phyloP scores from a whole-genome alignment of 176 grass and related monocot species.

The Avena sativa region DNA sequence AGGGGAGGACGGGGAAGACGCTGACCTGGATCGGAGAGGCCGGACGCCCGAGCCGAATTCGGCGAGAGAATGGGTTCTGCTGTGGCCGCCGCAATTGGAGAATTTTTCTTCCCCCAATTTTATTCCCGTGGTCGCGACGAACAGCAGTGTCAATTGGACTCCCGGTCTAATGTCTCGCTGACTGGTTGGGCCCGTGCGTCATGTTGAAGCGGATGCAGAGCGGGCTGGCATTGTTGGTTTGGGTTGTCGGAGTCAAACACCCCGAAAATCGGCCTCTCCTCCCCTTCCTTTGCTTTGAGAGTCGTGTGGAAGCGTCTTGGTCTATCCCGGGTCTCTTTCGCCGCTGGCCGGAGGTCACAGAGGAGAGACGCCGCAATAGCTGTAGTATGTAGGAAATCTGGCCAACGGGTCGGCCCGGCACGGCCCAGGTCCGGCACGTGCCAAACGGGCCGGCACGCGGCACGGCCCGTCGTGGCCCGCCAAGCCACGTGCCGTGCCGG shows the following conservation, averaged over 20 bases:
- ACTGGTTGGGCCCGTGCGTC: not conserved
- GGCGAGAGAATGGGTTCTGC: not conserved
- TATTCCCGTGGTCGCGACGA: conserved; percentile 40
- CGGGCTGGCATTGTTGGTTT: not conserved
- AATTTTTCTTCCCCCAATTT: conserved; percentile 30
- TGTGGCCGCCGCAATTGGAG: conserved; percentile 37
- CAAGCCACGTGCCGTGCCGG: too few relatives aligned
- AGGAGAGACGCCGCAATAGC: too few relatives aligned
- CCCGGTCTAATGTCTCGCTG: not conserved
- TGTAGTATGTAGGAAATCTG: too few relatives aligned
- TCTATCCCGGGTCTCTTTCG: too few relatives aligned
- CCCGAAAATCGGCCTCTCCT: too few relatives aligned
- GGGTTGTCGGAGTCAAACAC: not conserved
- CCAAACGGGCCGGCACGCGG: too few relatives aligned
- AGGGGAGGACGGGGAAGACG: not conserved
- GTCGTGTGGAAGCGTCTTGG: too few relatives aligned
- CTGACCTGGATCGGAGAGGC: conserved; percentile 47
- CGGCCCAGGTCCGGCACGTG: too few relatives aligned
- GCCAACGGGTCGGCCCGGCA: too few relatives aligned
- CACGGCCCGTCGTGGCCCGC: too few relatives aligned
- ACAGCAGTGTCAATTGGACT: conserved; percentile 1
- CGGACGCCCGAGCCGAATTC: conserved; percentile 14
- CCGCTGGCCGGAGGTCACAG: accelerated
- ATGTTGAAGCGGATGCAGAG: not conserved
- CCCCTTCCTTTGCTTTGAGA: too few relatives aligned